Base-by-base conservation (phyloP, 2,329 filamentous ascomycete genomes). In the Samsoniella hepiali region DNA sequence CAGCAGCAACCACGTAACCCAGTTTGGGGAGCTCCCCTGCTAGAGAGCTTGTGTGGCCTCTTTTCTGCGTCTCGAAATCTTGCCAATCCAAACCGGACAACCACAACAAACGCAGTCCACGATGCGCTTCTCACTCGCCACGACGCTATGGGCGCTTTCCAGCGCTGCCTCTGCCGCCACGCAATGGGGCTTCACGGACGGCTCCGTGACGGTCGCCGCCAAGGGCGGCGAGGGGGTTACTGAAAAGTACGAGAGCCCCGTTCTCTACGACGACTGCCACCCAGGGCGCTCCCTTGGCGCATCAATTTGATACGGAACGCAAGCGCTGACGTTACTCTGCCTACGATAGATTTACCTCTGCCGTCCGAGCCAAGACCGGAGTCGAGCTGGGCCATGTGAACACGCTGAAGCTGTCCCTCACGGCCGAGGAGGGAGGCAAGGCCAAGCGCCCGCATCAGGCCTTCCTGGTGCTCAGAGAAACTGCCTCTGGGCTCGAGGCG, bases 371-470 rank as follows among this genome's bases (percentile, higher is more conserved):
- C 66, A 78, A 85, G 59, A 85, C 85, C 57, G 77, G 88, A 13
- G 74, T 97, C 49, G 76, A 82, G 11, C 81, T 98, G 66, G 85
- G 87, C 66, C 77, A 82, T 61, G 75, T 84, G 61, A 93, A 96
- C 73, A 87, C 87, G 49, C 81, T 98, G 72, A 97, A 95, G 80
- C 79, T 99, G 68, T 78, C 87, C 68, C 79, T 99, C 71, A 96
- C 92, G 40, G 84, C 91, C 9, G 89, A 90, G 74, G 91, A 97
- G 72, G 88, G 85, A 73, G 87, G 88, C 77, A 88, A 87, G 69
- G 84, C 86, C 54, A 94, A 93, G 82, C 87, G 91, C 68, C 92
- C 95, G 69, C 95, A 99, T 77, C 95, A 99, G 78, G 93, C 93
- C 6, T 97, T 97, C 80, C 82, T 99, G 61, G 83, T 95, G 17